Base-by-base conservation (phyloP, 352 stramenopile species). In the Globisporangium cylindrosporum region DNA sequence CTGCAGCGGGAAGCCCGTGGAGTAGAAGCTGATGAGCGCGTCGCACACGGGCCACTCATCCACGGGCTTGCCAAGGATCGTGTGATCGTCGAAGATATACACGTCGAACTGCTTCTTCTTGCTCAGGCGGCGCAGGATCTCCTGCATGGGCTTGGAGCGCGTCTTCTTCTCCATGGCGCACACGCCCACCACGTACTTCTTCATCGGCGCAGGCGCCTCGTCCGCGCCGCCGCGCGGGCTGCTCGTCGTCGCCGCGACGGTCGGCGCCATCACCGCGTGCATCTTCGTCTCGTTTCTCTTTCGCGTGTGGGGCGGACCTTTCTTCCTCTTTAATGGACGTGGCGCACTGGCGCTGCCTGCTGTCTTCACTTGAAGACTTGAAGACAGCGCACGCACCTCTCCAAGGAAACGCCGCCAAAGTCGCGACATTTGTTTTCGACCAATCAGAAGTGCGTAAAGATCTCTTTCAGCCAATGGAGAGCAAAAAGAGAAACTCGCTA, bases 121-220 rank as follows among this genome's bases (percentile, higher is more conserved):
- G 72, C 82, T 79, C 4, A 99, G 83, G 34, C 96, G 86, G 25
- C 84, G 88, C 27, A 99, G 69, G 72, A 99, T 99, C 75, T 99
- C 97, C 48, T 85, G 81, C 97, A 99, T 99, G 56, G 97, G 96
- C 77, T 99, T 99, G 46, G 89, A 98, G 22, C 84, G 75, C 60
- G 97, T 97, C 83, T 99, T 99, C 79, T 99, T 99, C 78, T 99
- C 96, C 97, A 99, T 99, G 54, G 98, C 98, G 73, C 97, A 99
- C 51, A 99, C 97, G 36, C 97, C 98, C 6, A 99, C 85, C 15
- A 94, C 85, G 67, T 94, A 94, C 69, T 89, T 91, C 41, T 73
- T 75, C 51, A 86, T 57, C 41, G 38, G 43, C 10, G 27, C 29
- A 15, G 60, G 1, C 6, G 51, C 24, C 14, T 51, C 25, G 36